These are phyloP conservation scores for Gracilaria gracilis DNA, from an alignment of 23 red algal genomes.

Conservation along the genomic window DNA sequence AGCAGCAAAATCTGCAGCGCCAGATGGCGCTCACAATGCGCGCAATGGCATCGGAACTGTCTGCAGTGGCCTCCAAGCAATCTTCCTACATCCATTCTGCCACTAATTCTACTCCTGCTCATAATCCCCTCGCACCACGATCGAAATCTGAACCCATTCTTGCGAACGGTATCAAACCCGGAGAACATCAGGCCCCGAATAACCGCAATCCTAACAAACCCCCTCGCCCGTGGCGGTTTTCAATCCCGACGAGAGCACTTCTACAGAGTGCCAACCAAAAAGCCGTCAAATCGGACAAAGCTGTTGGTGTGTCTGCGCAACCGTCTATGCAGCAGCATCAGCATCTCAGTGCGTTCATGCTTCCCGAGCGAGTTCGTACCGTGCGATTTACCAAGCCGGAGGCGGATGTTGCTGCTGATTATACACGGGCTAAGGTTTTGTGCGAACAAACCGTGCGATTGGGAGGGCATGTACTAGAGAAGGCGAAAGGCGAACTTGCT, in stretches of 20 bases:
- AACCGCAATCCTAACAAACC: constrained; percentile 12
- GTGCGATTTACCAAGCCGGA: constrained; percentile 25
- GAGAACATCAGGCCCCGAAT: not conserved
- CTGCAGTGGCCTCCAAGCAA: constrained; percentile 3
- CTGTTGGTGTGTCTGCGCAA: not conserved
- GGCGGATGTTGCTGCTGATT: constrained; percentile 4
- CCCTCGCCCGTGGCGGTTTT: not conserved
- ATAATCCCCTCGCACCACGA: not conserved
- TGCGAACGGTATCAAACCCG: constrained; percentile 31
- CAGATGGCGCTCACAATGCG: constrained; percentile 16
- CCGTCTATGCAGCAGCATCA: not conserved
- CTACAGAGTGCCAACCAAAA: not conserved
- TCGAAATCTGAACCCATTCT: not conserved
- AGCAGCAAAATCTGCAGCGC: constrained; percentile 41
- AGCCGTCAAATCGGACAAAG: constrained; percentile 29
- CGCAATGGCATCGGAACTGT: constrained; percentile 14
- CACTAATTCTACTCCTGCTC: constrained; percentile 18
- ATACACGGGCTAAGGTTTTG: not conserved
- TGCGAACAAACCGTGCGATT: not conserved
- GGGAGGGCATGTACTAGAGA: not conserved
- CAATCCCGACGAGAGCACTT: constrained; percentile 4
- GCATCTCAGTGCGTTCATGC: not conserved
- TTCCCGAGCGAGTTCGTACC: constrained; percentile 12
- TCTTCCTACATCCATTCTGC: not conserved
- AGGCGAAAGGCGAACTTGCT: not conserved